phyloP scores from a whole-genome alignment of 2,329 filamentous ascomycete genomes.

The Phyllosticta citrichinensis region DNA sequence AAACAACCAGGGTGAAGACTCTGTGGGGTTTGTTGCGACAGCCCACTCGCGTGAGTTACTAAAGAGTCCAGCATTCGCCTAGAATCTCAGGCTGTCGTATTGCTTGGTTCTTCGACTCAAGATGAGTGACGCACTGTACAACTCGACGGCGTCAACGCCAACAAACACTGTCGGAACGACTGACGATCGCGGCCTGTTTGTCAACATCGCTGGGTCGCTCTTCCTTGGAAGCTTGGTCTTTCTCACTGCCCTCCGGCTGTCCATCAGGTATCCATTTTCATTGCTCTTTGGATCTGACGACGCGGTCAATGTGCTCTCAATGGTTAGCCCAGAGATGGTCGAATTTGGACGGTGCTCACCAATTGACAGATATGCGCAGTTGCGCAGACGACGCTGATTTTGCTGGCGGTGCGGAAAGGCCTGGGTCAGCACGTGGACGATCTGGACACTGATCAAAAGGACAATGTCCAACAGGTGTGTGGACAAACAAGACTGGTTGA shows the following conservation, averaged over 20 bases:
- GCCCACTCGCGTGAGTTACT: not conserved
- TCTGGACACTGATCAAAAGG: not conserved
- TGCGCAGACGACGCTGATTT: constrained; percentile 3
- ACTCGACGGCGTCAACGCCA: not conserved
- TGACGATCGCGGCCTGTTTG: constrained; percentile 4
- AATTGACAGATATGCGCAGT: constrained; percentile 4
- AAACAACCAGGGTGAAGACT: not conserved
- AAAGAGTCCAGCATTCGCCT: not conserved
- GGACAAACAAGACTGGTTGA: not conserved
- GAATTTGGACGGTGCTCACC: not conserved
- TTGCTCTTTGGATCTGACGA: constrained; percentile 3
- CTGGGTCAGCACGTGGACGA: constrained; percentile 4
- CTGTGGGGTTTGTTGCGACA: not conserved
- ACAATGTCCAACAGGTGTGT: constrained; percentile 1
- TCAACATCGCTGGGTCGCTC: not conserved
- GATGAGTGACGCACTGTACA: not conserved
- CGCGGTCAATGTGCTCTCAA: not conserved
- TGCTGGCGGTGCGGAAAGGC: constrained; percentile 6
- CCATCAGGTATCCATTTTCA: constrained; percentile 2
- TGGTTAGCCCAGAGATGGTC: not conserved
- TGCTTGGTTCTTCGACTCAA: not conserved
- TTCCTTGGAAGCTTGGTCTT: not conserved
- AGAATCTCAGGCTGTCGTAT: not conserved
- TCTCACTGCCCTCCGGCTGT: not conserved
- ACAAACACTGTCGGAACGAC: not conserved